These are phyloP conservation scores for Petunia axillaris DNA, from an alignment of 257 asterid species.

Conservation along the genomic window DNA sequence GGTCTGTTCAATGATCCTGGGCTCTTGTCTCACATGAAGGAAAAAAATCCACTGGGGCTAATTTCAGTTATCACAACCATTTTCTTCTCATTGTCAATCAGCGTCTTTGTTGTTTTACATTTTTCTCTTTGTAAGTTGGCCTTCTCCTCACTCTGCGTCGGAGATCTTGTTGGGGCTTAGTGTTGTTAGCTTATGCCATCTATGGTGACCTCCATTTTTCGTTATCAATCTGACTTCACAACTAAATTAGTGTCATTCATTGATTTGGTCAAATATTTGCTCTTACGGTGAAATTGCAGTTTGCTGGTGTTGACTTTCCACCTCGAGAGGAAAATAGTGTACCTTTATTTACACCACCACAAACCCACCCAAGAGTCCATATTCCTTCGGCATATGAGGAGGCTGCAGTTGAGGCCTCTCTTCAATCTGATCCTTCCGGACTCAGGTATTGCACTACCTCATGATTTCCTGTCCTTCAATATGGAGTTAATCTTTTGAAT, in stretches of 20 bases:
- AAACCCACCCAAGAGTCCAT: constrained; percentile 72
- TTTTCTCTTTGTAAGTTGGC: too few species aligned
- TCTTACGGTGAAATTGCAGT: constrained; percentile 46
- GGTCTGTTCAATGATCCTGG: too few species aligned
- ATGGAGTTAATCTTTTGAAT: background rate
- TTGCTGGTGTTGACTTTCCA: constrained; percentile 92
- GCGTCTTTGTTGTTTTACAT: too few species aligned
- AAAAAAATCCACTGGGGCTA: too few species aligned
- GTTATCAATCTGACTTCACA: too few species aligned
- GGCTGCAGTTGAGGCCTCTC: constrained; percentile 95
- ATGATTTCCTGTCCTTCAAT: background rate
- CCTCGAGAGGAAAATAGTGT: constrained; percentile 87
- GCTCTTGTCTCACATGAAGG: too few species aligned
- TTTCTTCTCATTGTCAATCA: too few species aligned
- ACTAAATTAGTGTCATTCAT: background rate
- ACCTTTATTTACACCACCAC: constrained; percentile 93
- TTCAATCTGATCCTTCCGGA: constrained; percentile 85
- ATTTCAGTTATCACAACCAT: too few species aligned
- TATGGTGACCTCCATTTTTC: too few species aligned
- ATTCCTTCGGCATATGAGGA: constrained; percentile 69
- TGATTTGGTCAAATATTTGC: constrained; percentile 12
- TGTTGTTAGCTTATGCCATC: too few species aligned
- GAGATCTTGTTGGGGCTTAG: too few species aligned
- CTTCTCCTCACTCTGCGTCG: too few species aligned
- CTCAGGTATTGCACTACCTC: constrained; percentile 59